phyloP scores from a whole-genome alignment of 208 protist genomes.

The Crithidia brevicula region DNA sequence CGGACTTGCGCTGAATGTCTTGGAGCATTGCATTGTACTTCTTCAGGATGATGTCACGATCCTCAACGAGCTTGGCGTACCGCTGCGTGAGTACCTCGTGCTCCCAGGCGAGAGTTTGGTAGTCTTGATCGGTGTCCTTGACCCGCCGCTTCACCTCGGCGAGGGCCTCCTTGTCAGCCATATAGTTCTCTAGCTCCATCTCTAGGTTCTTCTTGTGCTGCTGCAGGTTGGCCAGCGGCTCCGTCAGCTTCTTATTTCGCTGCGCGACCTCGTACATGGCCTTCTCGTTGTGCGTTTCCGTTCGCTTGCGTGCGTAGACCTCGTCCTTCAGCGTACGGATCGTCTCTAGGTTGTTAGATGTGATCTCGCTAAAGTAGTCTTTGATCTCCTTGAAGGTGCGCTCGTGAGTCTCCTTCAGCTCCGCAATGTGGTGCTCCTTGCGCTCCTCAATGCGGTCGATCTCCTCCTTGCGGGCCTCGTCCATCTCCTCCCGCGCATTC shows the following conservation, averaged over 20 bases:
- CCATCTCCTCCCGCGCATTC: constrained; percentile 90
- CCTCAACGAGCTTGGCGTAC: constrained; percentile 91
- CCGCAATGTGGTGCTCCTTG: constrained; percentile 96
- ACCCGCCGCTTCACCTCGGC: constrained; percentile 77
- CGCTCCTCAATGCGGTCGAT: constrained; percentile 95
- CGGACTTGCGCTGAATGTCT: constrained; percentile 95
- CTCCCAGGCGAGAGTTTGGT: constrained; percentile 94
- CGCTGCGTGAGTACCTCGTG: constrained; percentile 96
- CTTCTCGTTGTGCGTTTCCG: constrained; percentile 96
- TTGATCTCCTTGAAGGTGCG: constrained; percentile 97
- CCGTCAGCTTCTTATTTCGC: constrained; percentile 96
- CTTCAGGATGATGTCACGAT: constrained; percentile 95
- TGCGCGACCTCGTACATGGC: constrained; percentile 97
- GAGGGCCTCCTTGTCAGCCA: constrained; percentile 90
- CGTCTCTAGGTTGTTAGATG: constrained; percentile 98
- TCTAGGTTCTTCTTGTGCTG: constrained; percentile 92
- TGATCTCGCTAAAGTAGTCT: constrained; percentile 99
- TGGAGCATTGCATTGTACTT: constrained; percentile 96
- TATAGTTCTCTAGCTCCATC: constrained; percentile 91
- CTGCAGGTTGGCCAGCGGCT: constrained; percentile 94
- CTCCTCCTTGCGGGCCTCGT: constrained; percentile 92
- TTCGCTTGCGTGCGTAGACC: constrained; percentile 94
- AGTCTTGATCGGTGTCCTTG: constrained; percentile 84
- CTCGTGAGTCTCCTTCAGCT: constrained; percentile 96
- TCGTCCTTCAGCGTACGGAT: constrained; percentile 98